Base-by-base conservation (phyloP, 2,329 filamentous ascomycete genomes). In the Diaporthe aspalathi region DNA sequence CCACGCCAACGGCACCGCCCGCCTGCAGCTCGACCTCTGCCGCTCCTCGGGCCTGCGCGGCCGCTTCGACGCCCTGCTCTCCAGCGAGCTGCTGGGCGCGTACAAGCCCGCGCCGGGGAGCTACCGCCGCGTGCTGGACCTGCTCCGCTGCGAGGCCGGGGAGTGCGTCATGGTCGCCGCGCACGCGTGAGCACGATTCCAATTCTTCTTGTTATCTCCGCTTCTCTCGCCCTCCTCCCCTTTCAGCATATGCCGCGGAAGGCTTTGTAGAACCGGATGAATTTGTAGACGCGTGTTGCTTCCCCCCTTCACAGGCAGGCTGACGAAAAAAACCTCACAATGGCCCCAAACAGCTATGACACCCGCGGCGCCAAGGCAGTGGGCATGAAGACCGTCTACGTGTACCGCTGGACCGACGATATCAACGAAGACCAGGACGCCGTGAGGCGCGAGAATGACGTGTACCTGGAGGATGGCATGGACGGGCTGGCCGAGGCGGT, bases 341-440 rank as follows among this genome's bases (percentile, higher is more conserved):
- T n/a, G n/a, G n/a, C n/a, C 22, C 3, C 35, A 89, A 79, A 84
- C 32, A 32, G 85, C 3, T 88, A 87, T 75, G 88, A 89, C 76
- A 67, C 86, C 27, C 78, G 84, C 20, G 87, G 82, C 1, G 88
- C 85, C 17, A 83, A 83, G 75, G 74, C 75, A 1, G 79, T 82
- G 8, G 87, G 87, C 0, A 83, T 90, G 79, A 83, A 79, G 73
- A 89, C 87, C 0, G 78, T 88, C 0, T 90, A 89, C 75, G 78
- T 90, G 5, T 80, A 83, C 74, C 78, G 87, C 24, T 85, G 83
- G 83, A 88, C 87, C 0, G 87, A 89, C 70, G 87, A 89, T 78
- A 75, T 84, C 0, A 76, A 81, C 32, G 84, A 88, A 74, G 80
- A 86, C 73, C 82, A 83, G 79, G 78, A 79, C 12, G 67, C 74